phyloP scores from a whole-genome alignment of 2,329 filamentous ascomycete species.

The Talaromyces funiculosus region DNA sequence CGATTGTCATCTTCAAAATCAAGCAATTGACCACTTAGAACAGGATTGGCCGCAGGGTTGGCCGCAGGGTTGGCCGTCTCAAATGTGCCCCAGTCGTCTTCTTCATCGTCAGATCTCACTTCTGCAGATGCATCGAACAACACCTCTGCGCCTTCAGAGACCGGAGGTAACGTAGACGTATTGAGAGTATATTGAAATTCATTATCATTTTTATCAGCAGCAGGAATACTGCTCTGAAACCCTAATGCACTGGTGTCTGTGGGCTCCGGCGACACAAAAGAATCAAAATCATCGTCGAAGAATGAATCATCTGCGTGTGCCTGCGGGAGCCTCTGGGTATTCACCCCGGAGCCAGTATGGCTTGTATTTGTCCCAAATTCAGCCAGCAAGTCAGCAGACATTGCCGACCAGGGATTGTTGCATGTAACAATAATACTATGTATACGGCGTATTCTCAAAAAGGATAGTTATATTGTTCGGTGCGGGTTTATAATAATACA shows the following conservation, averaged over 20 bases:
- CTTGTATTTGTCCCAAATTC: slow-evolving; percentile 38
- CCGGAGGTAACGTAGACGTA: slow-evolving; percentile 4
- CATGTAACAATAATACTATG: neutral
- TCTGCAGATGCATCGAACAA: slow-evolving; percentile 57
- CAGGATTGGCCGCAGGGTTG: slow-evolving; percentile 23
- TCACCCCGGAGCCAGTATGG: neutral
- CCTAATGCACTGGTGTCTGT: neutral
- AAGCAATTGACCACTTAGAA: slow-evolving; percentile 14
- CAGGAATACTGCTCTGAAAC: neutral
- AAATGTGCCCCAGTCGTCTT: slow-evolving; percentile 46
- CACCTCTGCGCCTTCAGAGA: slow-evolving; percentile 37
- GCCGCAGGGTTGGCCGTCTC: slow-evolving; percentile 30
- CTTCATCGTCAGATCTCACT: slow-evolving; percentile 30
- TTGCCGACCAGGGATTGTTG: slow-evolving; percentile 18
- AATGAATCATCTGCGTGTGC: neutral
- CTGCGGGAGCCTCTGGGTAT: neutral
- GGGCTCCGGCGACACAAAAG: slow-evolving; percentile 11
- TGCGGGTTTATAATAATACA: neutral
- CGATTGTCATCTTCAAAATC: slow-evolving; percentile 1
- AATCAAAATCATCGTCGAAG: slow-evolving; percentile 13
- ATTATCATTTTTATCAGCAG: neutral
- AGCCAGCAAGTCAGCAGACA: slow-evolving; percentile 52
- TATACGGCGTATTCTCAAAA: neutral
- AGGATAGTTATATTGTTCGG: neutral
- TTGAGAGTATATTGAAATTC: neutral